Conservation (phyloP, 2,329 filamentous ascomycete genomes). For the Aurifilum marmelostoma region DNA sequence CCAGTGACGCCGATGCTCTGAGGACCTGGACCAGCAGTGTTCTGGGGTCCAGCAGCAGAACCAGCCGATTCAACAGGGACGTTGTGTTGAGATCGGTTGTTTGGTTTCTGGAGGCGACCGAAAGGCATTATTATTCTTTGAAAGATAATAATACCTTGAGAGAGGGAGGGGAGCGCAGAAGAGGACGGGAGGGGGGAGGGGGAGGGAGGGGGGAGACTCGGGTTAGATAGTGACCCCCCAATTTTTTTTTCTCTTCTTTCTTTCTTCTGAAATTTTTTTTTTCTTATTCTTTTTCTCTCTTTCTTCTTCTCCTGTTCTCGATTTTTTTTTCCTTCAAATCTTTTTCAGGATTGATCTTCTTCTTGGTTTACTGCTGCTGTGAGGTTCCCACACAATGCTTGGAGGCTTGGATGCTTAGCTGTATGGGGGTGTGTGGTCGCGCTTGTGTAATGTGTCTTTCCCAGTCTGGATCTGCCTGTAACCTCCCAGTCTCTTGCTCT, state of each 20-base stretch:
- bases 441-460: neutral
- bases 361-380: slow-evolving; percentile 4
- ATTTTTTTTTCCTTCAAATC: too few species aligned
- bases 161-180: too few species aligned
- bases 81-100: slow-evolving; percentile 61
- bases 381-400: neutral
- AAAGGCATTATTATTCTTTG: slow-evolving; percentile 53
- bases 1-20: slow-evolving; percentile 18
- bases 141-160: slow-evolving; percentile 20
- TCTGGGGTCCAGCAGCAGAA: slow-evolving; percentile 32
- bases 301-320: too few species aligned
- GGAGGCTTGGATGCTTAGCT: neutral
- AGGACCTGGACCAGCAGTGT: slow-evolving; percentile 19
- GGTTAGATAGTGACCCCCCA: slow-evolving; percentile 10
- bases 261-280: neutral
- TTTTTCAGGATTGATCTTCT: neutral
- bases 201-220: neutral
- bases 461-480: neutral
- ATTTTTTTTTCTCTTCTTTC: neutral
- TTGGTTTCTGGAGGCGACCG: slow-evolving; percentile 58
- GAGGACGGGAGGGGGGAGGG: neutral
- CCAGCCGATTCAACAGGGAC: slow-evolving; percentile 45
- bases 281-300: neutral
- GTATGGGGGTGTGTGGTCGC: neutral
- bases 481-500: neutral